Base-by-base conservation (phyloP, 2,329 filamentous ascomycete species). In the Aureobasidium sp. region DNA sequence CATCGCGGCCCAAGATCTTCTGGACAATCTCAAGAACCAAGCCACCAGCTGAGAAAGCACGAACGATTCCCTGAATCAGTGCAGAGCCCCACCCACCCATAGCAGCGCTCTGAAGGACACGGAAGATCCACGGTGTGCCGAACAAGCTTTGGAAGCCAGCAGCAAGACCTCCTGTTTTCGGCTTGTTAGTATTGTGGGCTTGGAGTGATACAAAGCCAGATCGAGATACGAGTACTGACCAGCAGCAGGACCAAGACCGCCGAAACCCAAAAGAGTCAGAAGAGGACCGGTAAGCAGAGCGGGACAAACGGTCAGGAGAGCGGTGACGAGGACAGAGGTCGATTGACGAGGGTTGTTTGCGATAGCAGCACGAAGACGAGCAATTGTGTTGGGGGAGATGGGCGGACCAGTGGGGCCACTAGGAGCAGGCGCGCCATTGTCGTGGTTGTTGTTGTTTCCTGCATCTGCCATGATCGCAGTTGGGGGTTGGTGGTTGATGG, bases 31-130 rank as follows among this genome's bases (percentile, higher is more conserved):
- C 50, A 11, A 11, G 7, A 53, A 53, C 15, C 50, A 53, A 16
- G 21, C 50, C 15, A 13, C 37, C 50, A 42, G 37, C 27, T 9
- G 50, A 54, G 7, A 42, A 42, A 21, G 50, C 50, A 11, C 37
- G n/a, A 30, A 42, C 10, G 13, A 54, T 32, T 27, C 37, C 42
- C 5, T 47, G 10, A 15, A 37, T 27, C 8, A 44, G 3, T 21
- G 41, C 54, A 27, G 30, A 5, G 9, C 71, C 69, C 47, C 67
- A 71, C 7, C 69, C 70, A 8, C 69, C 69, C 71, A 73, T 72
- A 5, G 68, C 69, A 25, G 68, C 70, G 37, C 69, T 71, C 45
- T 71, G 68, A 2, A 68, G 44, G 13, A 65, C 66, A 0, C 70
- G 69, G 37, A 67, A 70, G 5, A 67, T 3, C 5, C 68, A 66